Base-by-base conservation (phyloP, 805 yeast species). In the Wickerhamiella parazyma region DNA sequence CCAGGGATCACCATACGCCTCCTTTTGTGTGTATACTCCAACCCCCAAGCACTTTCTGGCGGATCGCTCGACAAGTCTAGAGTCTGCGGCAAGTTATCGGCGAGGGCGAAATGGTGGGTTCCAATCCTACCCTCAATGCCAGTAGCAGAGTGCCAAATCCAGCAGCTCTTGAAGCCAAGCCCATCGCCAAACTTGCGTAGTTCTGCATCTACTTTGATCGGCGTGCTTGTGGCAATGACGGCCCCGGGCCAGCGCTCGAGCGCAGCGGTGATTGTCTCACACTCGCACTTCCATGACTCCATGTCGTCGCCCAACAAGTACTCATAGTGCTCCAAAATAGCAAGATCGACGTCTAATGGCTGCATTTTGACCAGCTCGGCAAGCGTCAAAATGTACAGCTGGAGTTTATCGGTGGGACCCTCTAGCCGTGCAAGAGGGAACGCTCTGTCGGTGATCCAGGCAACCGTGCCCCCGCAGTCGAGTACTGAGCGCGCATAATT, bases 361-460 rank as follows among this genome's bases (percentile, higher is more conserved):
- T 39, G 5, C 41, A 38, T 8, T 17, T 37, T 12, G 42, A 45
- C 36, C 37, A 48, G 42, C 37, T 52, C 31, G 24, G 51, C 26
- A 14, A 31, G 19, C 11, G 12, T 35, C 4, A 24, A 36, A 19
- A 21, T 12, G 18, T 19, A 24, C 11, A 46, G 41, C 16, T 40
- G 35, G 17, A 53, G 22, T 4, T 29, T 20, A 12, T 40, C 36
- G 17, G 16, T 26, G 21, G 48, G 26, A 3, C 31, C 18, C 6
- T 36, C 22, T n/a, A 56, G 39, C 1, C 60, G 49, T 4, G 28
- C 38, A 12, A 46, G 11, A 0, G 61, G 59, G 38, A 55, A 46
- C 21, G 48, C 43, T 9, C 49, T 36, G 33, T 55, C 46, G 8
- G 51, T 43, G 6, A 57, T 28, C 55, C 57, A 57, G 2, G 51